Conservation (phyloP, 441 rosid species). For the Gossypium lobatum region DNA sequence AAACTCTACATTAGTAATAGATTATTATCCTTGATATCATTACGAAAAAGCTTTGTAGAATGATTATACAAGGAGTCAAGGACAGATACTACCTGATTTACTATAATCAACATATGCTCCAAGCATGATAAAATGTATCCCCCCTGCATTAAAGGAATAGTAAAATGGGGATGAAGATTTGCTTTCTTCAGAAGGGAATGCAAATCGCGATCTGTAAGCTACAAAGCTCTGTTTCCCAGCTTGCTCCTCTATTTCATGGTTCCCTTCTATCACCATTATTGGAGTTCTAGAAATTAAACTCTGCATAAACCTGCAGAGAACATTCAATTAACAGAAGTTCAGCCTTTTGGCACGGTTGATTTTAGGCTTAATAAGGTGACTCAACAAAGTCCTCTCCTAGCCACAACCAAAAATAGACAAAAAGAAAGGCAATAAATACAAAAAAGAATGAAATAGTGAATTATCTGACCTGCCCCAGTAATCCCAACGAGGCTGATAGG, state of each 20-base stretch:
- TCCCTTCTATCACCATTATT: constrained; percentile 36
- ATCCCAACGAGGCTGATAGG: constrained; percentile 94
- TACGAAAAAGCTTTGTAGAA: neutral
- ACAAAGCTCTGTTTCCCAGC: constrained; percentile 29
- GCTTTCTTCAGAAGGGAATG: constrained; percentile 36
- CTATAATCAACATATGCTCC: constrained; percentile 29
- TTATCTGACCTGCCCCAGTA: constrained; percentile 75
- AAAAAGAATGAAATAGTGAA: neutral
- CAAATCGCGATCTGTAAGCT: constrained; percentile 37
- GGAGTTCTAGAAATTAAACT: constrained; percentile 32
- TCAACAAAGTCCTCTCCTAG: neutral
- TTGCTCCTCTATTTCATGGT: constrained; percentile 38
- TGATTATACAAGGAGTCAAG: neutral
- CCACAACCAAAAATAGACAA: neutral
- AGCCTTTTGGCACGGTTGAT: neutral
- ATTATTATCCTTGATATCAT: neutral
- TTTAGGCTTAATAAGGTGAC: neutral
- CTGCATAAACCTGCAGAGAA: constrained; percentile 31
- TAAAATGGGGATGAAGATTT: constrained; percentile 30
- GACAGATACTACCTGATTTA: constrained; percentile 25
- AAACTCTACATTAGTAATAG: neutral
- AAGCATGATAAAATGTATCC: constrained; percentile 41
- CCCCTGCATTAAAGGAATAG: constrained; percentile 41
- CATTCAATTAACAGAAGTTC: constrained; percentile 3
- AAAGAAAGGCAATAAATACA: neutral